Conservation (phyloP, 371 early-diverging fungal species). For the Mucor indicus region DNA sequence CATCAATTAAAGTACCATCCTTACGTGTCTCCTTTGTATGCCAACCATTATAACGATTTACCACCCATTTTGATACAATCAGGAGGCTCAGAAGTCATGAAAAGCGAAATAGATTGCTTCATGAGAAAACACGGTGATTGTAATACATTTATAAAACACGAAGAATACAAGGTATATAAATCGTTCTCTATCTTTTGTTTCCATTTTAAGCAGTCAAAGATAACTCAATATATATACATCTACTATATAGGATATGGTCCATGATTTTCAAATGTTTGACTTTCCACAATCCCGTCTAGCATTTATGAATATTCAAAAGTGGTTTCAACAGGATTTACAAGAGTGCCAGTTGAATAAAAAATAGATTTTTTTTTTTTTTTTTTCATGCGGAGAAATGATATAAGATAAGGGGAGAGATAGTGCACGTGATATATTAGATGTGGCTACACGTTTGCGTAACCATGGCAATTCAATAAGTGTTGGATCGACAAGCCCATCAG, state of each 20-base stretch:
- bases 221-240: no score
- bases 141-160: constrained; percentile 4
- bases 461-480: no score
- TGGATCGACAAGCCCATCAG: no score
- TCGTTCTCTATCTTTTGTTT: no score
- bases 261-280: constrained; percentile 41
- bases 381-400: no score
- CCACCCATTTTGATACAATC: constrained; percentile 51
- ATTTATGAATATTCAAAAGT: constrained; percentile 11
- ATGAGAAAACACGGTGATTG: constrained; percentile 1
- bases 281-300: constrained; percentile 28
- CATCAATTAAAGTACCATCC: constrained; percentile 3
- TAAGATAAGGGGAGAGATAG: no score
- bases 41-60: constrained; percentile 20
- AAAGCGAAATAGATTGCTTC: constrained; percentile 35
- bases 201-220: no score
- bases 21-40: constrained; percentile 16
- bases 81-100: constrained; percentile 45
- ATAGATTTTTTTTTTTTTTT: no score
- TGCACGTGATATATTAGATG: no score
- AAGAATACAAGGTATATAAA: constrained; percentile 16
- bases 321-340: background rate
- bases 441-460: no score
- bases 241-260: constrained; percentile 42
- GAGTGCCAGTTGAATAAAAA: no score